Evolutionary conservation across 768 basidiomycete species (phyloP).

Genomic region (Lanmaoa rubissima): DNA sequence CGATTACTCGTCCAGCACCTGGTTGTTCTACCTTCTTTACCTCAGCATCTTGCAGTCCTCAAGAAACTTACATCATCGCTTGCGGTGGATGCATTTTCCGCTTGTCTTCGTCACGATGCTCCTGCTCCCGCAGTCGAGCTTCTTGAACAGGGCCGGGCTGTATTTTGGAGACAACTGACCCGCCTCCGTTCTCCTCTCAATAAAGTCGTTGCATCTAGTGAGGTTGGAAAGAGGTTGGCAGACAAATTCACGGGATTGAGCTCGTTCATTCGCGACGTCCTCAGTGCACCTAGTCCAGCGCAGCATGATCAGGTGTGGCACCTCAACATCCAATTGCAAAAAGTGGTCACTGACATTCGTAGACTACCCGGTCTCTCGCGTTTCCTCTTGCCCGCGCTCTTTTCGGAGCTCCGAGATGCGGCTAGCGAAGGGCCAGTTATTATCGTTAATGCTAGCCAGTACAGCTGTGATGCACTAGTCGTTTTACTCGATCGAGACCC

Average conservation of each 20-base stretch:
- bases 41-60: neutral
- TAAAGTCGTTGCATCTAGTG: neutral
- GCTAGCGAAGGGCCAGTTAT: neutral
- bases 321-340: neutral
- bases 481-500: neutral
- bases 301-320: neutral
- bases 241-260: neutral
- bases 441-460: neutral
- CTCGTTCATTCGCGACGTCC: neutral
- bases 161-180: neutral
- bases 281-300: neutral
- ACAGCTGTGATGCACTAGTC: neutral
- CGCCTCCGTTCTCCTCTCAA: neutral
- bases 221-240: neutral
- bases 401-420: neutral
- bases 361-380: neutral
- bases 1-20: constrained; percentile 1
- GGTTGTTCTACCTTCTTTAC: neutral
- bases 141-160: constrained; percentile 5
- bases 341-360: neutral
- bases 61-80: neutral
- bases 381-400: neutral
- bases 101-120: constrained; percentile 8
- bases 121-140: constrained; percentile 26
- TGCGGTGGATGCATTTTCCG: constrained; percentile 9